Evolutionary conservation across 2,329 filamentous ascomycete species (phyloP), one percentile per base, ranked within the genome.

Genomic region (Pestalotiopsis sp.): DNA sequence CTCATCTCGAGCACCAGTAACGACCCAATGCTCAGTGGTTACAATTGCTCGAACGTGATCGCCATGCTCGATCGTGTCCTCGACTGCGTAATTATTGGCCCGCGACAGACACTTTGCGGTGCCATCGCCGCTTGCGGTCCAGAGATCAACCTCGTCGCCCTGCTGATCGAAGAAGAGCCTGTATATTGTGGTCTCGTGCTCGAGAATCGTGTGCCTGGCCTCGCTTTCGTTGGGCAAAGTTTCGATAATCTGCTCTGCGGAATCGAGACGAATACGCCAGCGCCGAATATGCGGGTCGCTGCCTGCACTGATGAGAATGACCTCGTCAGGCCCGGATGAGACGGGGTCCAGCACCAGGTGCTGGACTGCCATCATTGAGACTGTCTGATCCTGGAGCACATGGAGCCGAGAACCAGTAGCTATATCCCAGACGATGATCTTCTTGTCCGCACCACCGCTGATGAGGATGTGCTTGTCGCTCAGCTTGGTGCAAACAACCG

Each of bases 71-170:
- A 97, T 88, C 1, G 82, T 86, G 66, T 94, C 91, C 68, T 95
- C 93, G 3, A 87, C 81, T 59, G 86, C 87, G 85, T 94, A 98
- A 20, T 84, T 85, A 59, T 87, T 88, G 26, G 85, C 82, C 65
- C 94, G 85, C 1, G 90, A 86, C 9, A 98, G 85, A 73, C 93
- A 94, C 78, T 95, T 96, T 1, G 90, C 90, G 0, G 92, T 94
- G 73, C 94, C 96, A 78, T 99, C 96, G 4, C 94, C 94, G 69
- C 94, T 97, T 5, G 94, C 92, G 7, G 95, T 98, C 94, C 94
- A 98, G 14, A 98, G 81, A 73, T 98, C 93, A 39, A 87, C 89
- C 13, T 88, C 86, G 6, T 89, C 88, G 40, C 81, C 81, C 5
- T 83, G 81, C 17, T 78, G 76, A 71, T 94, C 91, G 73, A 97